A percentile compares a stretch with the other conserved stretches of the same genome.
phyloP scores from a whole-genome alignment of 2,329 filamentous ascomycete species.

The Colletotrichum nymphaeae region DNA sequence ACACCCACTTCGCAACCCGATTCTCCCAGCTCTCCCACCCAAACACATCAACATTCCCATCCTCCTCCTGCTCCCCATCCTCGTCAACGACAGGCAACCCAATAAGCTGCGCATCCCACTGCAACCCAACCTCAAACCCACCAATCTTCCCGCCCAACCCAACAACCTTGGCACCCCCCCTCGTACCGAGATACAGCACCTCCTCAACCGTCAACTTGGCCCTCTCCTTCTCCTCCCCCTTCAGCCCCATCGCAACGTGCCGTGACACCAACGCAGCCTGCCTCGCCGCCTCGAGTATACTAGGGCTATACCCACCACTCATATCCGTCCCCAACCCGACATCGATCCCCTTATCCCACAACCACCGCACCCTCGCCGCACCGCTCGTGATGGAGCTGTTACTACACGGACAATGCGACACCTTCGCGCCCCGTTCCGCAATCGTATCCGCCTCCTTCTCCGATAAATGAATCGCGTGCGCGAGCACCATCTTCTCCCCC shows the following conservation, averaged over 20 bases:
- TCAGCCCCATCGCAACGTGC: slow-evolving; percentile 70
- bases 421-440: slow-evolving; percentile 68
- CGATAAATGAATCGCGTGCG: slow-evolving; percentile 84
- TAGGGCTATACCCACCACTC: slow-evolving; percentile 85
- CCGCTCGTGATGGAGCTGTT: slow-evolving; percentile 88
- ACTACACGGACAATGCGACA: slow-evolving; percentile 88
- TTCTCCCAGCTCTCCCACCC: slow-evolving; percentile 93
- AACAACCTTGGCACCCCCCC: slow-evolving; percentile 86
- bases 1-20: slow-evolving; percentile 92
- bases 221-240: slow-evolving; percentile 52
- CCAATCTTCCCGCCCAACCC: slow-evolving; percentile 80
- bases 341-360: slow-evolving; percentile 79
- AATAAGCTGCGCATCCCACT: slow-evolving; percentile 92
- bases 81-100: slow-evolving; percentile 65
- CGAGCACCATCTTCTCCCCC: slow-evolving; percentile 80
- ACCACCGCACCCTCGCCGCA: slow-evolving; percentile 77
- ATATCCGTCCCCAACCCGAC: slow-evolving; percentile 94
- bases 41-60: slow-evolving; percentile 85
- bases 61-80: slow-evolving; percentile 53
- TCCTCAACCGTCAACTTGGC: slow-evolving; percentile 86
- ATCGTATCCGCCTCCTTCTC: slow-evolving; percentile 75
- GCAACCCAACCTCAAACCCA: slow-evolving; percentile 85
- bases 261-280: slow-evolving; percentile 84
- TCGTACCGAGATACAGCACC: slow-evolving; percentile 85
- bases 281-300: slow-evolving; percentile 83